Evolutionary conservation across 345 rosid species (phyloP).

Genomic region (Conringia planisiliqua): DNA sequence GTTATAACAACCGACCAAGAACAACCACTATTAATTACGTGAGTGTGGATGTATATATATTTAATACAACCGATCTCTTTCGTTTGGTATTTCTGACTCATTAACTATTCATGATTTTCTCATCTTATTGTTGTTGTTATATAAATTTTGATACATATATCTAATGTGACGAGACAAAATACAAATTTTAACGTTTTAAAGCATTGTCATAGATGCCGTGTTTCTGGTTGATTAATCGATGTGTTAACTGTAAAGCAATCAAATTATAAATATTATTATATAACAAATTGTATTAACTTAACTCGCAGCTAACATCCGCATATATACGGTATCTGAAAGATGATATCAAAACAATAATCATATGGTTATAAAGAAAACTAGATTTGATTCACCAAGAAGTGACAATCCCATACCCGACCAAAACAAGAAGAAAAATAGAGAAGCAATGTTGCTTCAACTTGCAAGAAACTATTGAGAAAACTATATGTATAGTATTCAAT

Average conservation of each 20-base stretch:
- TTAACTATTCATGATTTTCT: not conserved
- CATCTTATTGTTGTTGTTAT: not conserved
- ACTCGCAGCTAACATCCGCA: constrained; percentile 13
- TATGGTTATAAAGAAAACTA: constrained; percentile 10
- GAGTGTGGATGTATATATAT: constrained; percentile 1
- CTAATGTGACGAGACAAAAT: not conserved
- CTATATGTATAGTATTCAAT: not conserved
- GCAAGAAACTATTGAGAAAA: constrained; percentile 26
- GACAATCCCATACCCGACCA: constrained; percentile 20
- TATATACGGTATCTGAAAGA: not conserved
- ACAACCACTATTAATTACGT: constrained; percentile 22
- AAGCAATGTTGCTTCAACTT: constrained; percentile 35
- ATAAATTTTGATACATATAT: not conserved
- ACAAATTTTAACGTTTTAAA: not conserved
- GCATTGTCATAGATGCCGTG: not conserved
- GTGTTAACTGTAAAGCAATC: constrained; percentile 6
- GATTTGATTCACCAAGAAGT: constrained; percentile 14
- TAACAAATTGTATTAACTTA: not conserved
- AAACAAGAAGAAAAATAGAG: constrained; percentile 16
- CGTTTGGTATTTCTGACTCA: not conserved
- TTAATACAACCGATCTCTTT: constrained; percentile 17
- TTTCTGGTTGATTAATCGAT: not conserved
- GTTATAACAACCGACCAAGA: constrained; percentile 35
- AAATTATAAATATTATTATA: not conserved
- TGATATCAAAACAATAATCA: not conserved